Evolutionary conservation across 306 rosid species (phyloP), one percentile per base, ranked within the genome.

Genomic region (Prunus kanzakura): DNA sequence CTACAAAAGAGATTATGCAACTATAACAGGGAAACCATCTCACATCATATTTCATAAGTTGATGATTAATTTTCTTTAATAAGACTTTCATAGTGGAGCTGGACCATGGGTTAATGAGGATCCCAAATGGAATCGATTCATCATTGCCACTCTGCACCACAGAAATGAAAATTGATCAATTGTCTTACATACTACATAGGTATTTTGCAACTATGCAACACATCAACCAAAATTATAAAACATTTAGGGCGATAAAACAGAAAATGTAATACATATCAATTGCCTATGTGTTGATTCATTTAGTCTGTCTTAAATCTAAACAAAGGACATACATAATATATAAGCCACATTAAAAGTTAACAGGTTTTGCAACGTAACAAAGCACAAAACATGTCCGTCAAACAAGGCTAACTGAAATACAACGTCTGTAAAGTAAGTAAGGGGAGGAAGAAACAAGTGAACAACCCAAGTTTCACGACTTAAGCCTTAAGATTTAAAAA

Each of bases 41-140:
- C 84, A 91, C 97, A 22, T 90, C 80, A 80, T 72, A 89, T 83
- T 88, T 88, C 51, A 3, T 38, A 43, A 94, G 83, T 74, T 70
- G 79, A 64, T 81, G 77, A 78, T 74, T 62, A 60, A 84, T 87
- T 85, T 83, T 92, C 86, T 81, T 81, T 78, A 89, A 66, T 46
- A 94, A 81, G 61, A 71, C 82, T 67, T 83, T 81, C 72, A 81
- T 75, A 51, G 81, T 83, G 72, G 93, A 89, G 78, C 83, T n/a
- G 32, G 87, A 91, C 98, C 97, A 94, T 47, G 98, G 98, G 83
- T 92, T 92, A 45, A 86, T 78, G 76, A 58, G 75, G 71, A 60
- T 77, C 61, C 55, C 87, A 67, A 79, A 65, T 19, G 68, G 41
- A 43, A 35, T 43, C 69, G 71, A 45, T 76, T 79, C 86, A 52